phyloP scores from a whole-genome alignment of 768 basidiomycete species.

The Galerina sulciceps region DNA sequence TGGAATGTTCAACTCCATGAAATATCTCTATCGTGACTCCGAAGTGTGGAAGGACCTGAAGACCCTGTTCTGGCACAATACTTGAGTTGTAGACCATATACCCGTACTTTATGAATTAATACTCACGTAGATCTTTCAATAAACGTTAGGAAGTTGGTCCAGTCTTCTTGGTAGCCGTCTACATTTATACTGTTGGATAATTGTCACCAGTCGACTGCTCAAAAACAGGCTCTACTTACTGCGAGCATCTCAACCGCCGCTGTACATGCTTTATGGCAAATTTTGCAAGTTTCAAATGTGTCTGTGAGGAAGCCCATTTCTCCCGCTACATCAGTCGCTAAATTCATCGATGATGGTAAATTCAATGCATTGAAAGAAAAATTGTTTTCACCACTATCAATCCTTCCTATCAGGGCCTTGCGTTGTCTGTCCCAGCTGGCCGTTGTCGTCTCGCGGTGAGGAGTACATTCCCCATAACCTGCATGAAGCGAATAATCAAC shows the following conservation, averaged over 20 bases:
- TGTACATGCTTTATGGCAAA: slow-evolving; percentile 61
- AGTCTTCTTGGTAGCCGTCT: slow-evolving; percentile 54
- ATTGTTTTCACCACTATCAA: slow-evolving; percentile 54
- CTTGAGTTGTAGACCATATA: slow-evolving; percentile 39
- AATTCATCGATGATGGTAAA: slow-evolving; percentile 9
- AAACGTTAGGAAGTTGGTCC: slow-evolving; percentile 44
- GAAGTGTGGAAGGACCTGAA: slow-evolving; percentile 82
- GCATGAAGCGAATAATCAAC: not conserved
- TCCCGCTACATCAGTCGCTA: slow-evolving; percentile 68
- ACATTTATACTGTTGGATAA: slow-evolving; percentile 62
- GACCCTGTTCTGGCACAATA: slow-evolving; percentile 93
- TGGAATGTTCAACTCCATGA: slow-evolving; percentile 97
- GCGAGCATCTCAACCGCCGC: slow-evolving; percentile 74
- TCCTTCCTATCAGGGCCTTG: slow-evolving; percentile 43
- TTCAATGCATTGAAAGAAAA: not conserved
- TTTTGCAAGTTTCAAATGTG: slow-evolving; percentile 51
- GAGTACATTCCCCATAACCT: slow-evolving; percentile 65
- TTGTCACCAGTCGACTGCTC: not conserved
- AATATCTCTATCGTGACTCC: slow-evolving; percentile 93
- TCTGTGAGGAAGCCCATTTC: slow-evolving; percentile 63
- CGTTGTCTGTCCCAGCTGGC: slow-evolving; percentile 58
- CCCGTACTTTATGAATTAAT: slow-evolving; percentile 15
- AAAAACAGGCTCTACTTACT: slow-evolving; percentile 38
- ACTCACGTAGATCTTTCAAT: slow-evolving; percentile 21
- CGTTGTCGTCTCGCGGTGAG: slow-evolving; percentile 49